A percentile compares a stretch with the other conserved stretches of the same genome.
Evolutionary conservation across 495 filamentous ascomycete species (phyloP).

Genomic region (Neurospora sp.): DNA sequence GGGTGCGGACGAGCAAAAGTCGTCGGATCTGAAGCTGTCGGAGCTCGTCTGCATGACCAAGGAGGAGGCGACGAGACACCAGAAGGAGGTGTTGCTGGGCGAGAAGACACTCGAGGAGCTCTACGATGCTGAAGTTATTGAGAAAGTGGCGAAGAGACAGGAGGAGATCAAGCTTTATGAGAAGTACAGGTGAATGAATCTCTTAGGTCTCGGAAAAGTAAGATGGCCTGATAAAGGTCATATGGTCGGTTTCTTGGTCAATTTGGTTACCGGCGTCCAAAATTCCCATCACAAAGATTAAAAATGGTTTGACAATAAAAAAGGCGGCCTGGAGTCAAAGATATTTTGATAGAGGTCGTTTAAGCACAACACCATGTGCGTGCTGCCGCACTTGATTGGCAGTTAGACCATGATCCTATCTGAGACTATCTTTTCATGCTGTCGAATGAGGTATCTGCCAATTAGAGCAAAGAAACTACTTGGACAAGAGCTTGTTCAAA

Average conservation of each 20-base stretch:
- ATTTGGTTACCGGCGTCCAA: neutral
- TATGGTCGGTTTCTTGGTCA: neutral
- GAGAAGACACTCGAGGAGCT: slow-evolving; percentile 58
- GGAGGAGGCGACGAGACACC: slow-evolving; percentile 77
- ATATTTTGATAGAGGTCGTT: neutral
- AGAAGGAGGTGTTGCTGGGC: slow-evolving; percentile 66
- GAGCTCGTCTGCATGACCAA: slow-evolving; percentile 95
- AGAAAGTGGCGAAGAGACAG: slow-evolving; percentile 51
- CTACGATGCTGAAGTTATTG: slow-evolving; percentile 55
- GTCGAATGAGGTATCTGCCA: neutral
- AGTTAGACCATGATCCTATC: neutral
- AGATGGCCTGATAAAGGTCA: neutral
- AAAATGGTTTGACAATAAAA: neutral
- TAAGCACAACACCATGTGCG: neutral
- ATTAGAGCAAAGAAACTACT: neutral
- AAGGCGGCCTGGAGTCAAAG: neutral
- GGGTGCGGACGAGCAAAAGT: slow-evolving; percentile 61
- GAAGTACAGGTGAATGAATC: slow-evolving; percentile 11
- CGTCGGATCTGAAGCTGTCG: slow-evolving; percentile 48
- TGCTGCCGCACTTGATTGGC: neutral
- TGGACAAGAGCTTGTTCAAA: neutral
- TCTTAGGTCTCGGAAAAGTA: neutral
- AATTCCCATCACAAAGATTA: neutral
- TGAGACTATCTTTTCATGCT: too few relatives aligned
- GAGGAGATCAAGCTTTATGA: slow-evolving; percentile 44